Percentiles rank a stretch among this genome's conserved stretches.
phyloP scores from a whole-genome alignment of 164 flowering plant genomes.

The Cinnamomum chago region DNA sequence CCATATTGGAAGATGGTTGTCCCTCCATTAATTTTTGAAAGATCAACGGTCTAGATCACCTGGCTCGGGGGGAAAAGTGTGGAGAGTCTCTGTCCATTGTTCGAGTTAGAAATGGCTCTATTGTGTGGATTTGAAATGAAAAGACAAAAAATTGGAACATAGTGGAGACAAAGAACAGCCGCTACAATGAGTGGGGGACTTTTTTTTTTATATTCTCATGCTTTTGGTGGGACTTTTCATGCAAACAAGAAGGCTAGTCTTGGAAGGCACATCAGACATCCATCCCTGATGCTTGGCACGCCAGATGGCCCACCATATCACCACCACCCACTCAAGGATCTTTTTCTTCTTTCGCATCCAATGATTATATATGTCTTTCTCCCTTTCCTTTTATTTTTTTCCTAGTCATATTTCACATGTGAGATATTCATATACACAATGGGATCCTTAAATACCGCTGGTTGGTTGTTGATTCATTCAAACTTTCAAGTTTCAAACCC shows the following conservation, averaged over 20 bases:
- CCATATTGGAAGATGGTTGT: no score
- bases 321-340: slow-evolving; percentile 2
- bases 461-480: no score
- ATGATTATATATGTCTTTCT: slow-evolving; percentile 9
- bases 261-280: slow-evolving; percentile 2
- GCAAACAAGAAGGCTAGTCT: not conserved
- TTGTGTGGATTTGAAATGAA: no score
- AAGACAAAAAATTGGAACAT: not conserved
- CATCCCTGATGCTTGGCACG: slow-evolving; percentile 3
- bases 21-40: no score
- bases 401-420: not conserved
- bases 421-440: no score
- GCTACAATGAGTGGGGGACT: not conserved
- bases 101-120: no score
- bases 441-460: no score
- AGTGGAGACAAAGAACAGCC: slow-evolving; percentile 5
- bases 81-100: no score
- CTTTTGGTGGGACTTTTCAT: slow-evolving; percentile 15
- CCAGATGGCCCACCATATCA: slow-evolving; percentile 17
- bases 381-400: not conserved
- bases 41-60: no score
- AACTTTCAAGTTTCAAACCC: no score
- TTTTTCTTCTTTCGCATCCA: slow-evolving; percentile 13
- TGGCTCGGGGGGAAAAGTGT: no score
- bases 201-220: not conserved